A percentile compares a stretch with the other conserved stretches of the same genome.
These are phyloP conservation scores for Pyrenochaeta sp. DNA, from an alignment of 2,329 filamentous ascomycete genomes.

Conservation along the genomic window DNA sequence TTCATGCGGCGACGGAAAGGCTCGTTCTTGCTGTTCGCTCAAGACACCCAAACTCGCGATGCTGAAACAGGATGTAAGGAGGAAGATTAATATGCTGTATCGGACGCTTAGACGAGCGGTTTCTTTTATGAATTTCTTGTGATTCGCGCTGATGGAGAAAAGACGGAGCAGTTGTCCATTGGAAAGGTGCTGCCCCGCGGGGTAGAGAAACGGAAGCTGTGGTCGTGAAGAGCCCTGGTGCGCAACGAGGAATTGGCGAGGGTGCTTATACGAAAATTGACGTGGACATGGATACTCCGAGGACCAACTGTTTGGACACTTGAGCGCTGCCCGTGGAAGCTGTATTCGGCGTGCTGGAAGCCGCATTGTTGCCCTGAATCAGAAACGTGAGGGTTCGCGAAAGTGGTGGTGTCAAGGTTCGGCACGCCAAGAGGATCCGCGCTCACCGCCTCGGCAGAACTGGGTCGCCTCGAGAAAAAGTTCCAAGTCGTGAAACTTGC, in stretches of 20 bases:
- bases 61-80: slow-evolving; percentile 65
- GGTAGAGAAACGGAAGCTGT: slow-evolving; percentile 71
- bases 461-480: too few relatives aligned
- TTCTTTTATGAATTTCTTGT: slow-evolving; percentile 72
- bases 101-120: slow-evolving; percentile 75
- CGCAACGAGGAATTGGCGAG: slow-evolving; percentile 58
- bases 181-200: slow-evolving; percentile 53
- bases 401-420: slow-evolving; percentile 13
- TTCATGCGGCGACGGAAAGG: slow-evolving; percentile 81
- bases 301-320: slow-evolving; percentile 22
- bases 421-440: slow-evolving; percentile 22
- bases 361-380: slow-evolving; percentile 37
- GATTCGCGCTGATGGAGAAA: slow-evolving; percentile 74
- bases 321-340: slow-evolving; percentile 31
- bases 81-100: slow-evolving; percentile 71
- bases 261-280: slow-evolving; percentile 66
- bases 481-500: slow-evolving; percentile 20
- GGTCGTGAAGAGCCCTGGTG: slow-evolving; percentile 60
- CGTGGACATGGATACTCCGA: slow-evolving; percentile 47
- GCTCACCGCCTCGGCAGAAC: slow-evolving; percentile 35
- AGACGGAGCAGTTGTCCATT: slow-evolving; percentile 67
- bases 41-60: slow-evolving; percentile 71
- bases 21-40: slow-evolving; percentile 77
- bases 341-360: slow-evolving; percentile 35
- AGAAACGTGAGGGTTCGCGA: slow-evolving; percentile 10